These are phyloP conservation scores for Lentithecium fluviatile DNA, from an alignment of 495 filamentous ascomycete species.

Conservation along the genomic window DNA sequence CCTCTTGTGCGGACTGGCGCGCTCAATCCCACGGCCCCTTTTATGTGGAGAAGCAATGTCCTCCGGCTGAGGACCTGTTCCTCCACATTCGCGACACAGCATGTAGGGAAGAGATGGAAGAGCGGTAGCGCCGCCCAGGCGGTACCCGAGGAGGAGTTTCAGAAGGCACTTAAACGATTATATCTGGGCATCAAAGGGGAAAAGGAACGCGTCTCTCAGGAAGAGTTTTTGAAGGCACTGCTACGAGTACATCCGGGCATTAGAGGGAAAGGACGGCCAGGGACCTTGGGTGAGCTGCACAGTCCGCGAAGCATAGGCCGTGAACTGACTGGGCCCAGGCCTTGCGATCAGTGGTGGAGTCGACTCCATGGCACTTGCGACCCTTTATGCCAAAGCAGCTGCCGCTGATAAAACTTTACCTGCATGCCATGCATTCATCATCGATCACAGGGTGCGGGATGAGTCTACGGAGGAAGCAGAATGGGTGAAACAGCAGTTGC, in stretches of 20 bases:
- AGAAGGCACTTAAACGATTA: slow-evolving; percentile 11
- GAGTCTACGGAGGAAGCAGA: slow-evolving; percentile 69
- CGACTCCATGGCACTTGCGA: slow-evolving; percentile 92
- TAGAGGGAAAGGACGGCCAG: neutral
- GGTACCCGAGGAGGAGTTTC: slow-evolving; percentile 26
- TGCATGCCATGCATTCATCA: slow-evolving; percentile 52
- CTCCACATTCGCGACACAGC: slow-evolving; percentile 1
- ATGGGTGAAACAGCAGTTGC: slow-evolving; percentile 57
- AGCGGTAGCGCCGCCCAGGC: slow-evolving; percentile 6
- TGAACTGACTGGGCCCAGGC: slow-evolving; percentile 48
- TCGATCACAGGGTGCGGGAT: slow-evolving; percentile 73
- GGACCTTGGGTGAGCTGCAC: neutral
- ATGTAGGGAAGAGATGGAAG: slow-evolving; percentile 4
- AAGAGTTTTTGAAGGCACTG: slow-evolving; percentile 24
- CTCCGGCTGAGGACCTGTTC: slow-evolving; percentile 22
- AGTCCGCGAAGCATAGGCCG: neutral
- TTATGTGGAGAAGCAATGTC: slow-evolving; percentile 32
- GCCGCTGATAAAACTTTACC: slow-evolving; percentile 1
- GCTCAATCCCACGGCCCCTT: slow-evolving; percentile 9
- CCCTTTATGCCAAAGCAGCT: slow-evolving; percentile 54
- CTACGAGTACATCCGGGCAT: slow-evolving; percentile 9
- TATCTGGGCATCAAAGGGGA: neutral
- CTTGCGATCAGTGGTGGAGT: slow-evolving; percentile 90
- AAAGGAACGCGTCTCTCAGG: too few relatives aligned
- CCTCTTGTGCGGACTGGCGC: neutral